These are phyloP conservation scores for Termitomyces sp. DNA, from an alignment of 768 basidiomycete species.

Conservation along the genomic window DNA sequence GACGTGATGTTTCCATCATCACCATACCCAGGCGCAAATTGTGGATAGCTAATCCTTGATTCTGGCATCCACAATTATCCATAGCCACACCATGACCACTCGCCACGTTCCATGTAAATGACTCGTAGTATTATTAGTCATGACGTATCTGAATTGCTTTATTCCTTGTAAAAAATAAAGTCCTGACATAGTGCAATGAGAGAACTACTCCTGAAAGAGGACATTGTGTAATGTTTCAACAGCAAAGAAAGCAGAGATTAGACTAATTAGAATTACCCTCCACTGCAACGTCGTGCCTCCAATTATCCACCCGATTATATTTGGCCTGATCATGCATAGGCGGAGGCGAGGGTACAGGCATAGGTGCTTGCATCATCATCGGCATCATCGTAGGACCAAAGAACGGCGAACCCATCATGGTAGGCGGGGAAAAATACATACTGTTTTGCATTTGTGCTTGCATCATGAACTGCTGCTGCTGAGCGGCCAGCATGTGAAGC, in stretches of 20 bases:
- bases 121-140: slow-evolving; percentile 11
- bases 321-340: slow-evolving; percentile 61
- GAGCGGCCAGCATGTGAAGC: slow-evolving; percentile 48
- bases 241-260: not conserved
- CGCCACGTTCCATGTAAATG: not conserved
- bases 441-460: slow-evolving; percentile 71
- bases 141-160: slow-evolving; percentile 6
- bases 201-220: no score
- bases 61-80: not conserved
- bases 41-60: slow-evolving; percentile 62
- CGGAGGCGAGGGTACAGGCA: slow-evolving; percentile 54
- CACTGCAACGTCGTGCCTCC: slow-evolving; percentile 74
- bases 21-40: slow-evolving; percentile 70
- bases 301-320: slow-evolving; percentile 68
- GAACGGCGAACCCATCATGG: slow-evolving; percentile 68
- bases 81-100: not conserved
- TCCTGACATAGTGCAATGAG: not conserved
- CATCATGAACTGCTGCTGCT: slow-evolving; percentile 62
- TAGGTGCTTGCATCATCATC: slow-evolving; percentile 37
- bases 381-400: slow-evolving; percentile 53
- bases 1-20: slow-evolving; percentile 81
- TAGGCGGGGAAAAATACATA: slow-evolving; percentile 64
- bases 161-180: slow-evolving; percentile 8
- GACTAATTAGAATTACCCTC: slow-evolving; percentile 40
- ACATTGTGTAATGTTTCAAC: not conserved